Base-by-base conservation (phyloP, 1,284 basidiomycete species). In the Thelephora terrestris region DNA sequence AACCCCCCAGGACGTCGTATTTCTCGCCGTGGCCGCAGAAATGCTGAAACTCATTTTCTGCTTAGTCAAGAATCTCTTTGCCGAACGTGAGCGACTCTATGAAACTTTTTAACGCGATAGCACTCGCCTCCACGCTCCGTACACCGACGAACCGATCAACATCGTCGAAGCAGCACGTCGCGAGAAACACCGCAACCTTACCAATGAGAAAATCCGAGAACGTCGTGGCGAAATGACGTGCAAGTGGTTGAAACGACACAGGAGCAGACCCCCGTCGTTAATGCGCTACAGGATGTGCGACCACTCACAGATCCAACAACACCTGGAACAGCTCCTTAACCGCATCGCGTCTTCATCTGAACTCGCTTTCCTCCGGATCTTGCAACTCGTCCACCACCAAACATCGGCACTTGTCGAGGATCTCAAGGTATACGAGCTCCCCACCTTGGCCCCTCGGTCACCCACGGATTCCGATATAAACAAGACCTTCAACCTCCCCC, bases 371-470 rank as follows among this genome's bases (percentile, higher is more conserved):
- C 76, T 99, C 21, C 90, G 96, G 23, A 79, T 96, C 52, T 72
- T 99, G 24, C 89, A 95, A 56, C 76, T 99, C 45, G 82, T 91
- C 4, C 91, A 98, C 52, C 68, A 81, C 3, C 83, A 90, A 61
- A 85, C 87, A 4, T 79, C 88, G 5, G 60, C 73, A 14, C 71
- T 99, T 2, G 85, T 98, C 2, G 91, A 96, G 50, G 94, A 98
- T 61, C 78, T 99, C 50, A 98, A 96, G 67, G 71, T 78, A 17
- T 92, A 95, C 59, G 96, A 99, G 56, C 75, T 93, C 10, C 84
- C 85, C 1, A 74, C 85, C 7, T 70, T 75, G 4, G 71, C 73
- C 16, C 71, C 79, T 10, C 74, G 79, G 43, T 79, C 81, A 3
- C 73, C 81, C 3, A 68, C 75, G 25, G 83, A 84, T 53, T 65